Base-by-base conservation (phyloP, 805 yeast genomes). In the Zygotorulaspora florentina region DNA sequence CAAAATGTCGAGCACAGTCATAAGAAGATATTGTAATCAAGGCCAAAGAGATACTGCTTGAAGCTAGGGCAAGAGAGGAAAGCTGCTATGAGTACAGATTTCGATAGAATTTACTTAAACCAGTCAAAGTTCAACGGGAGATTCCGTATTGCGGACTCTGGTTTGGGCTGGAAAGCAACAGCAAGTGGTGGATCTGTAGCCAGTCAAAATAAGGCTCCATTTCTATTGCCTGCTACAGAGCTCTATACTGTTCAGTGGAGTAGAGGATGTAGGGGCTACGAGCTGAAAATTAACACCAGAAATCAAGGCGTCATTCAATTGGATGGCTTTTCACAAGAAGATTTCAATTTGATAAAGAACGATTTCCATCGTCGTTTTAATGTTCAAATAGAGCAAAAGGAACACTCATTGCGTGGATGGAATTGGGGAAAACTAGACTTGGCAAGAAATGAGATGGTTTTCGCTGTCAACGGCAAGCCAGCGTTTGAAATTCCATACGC, bases 371-470 rank as follows among this genome's bases (percentile, higher is more conserved):
- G 89, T 55, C 78, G 85, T 59, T 87, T 89, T 66, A 74, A 73
- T 45, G 71, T 87, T 35, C 77, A 78, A 45, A 74, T 93, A 47
- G 98, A 93, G 57, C 83, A 77, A 51, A 80, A 76, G 58, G 98
- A 91, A 58, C 99, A 93, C 67, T 85, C 96, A 3, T 71, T 93
- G 53, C 80, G 96, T 70, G 99, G 99, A 27, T 93, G 99, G 99
- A 93, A 93, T 68, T 93, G 99, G 99, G 99, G 99, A 44, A 81
- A 84, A 53, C 75, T 91, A 12, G 96, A 90, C 64, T 79, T 93
- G 62, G 96, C 95, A 16, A 79, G 96, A 65, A 87, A 88, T 57
- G 99, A 93, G 66, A 72, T 93, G 65, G 79, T 87, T 25, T 90
- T 93, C 68, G 80, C 82, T 47, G 82, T 90, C 17, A 86, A 86